phyloP scores from a whole-genome alignment of 331 rosid genomes.

The Prunus yedoensis region DNA sequence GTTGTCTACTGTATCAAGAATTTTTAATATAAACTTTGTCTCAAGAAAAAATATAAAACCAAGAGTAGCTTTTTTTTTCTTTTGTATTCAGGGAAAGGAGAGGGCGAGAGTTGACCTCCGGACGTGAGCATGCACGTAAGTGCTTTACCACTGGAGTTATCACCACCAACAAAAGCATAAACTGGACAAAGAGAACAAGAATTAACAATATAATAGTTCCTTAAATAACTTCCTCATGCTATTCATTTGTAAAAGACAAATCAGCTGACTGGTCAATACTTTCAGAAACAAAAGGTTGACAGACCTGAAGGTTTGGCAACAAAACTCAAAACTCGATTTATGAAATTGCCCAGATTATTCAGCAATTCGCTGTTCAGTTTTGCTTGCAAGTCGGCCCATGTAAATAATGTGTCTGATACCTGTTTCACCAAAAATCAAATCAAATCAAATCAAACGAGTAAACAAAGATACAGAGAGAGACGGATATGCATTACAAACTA shows the following conservation, averaged over 20 bases:
- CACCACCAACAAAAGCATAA: background rate
- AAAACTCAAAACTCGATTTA: constrained; percentile 92
- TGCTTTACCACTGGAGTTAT: background rate
- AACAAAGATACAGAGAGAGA: background rate
- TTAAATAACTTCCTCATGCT: constrained; percentile 5
- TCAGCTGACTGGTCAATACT: constrained; percentile 20
- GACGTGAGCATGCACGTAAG: background rate
- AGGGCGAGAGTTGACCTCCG: background rate
- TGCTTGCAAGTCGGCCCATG: constrained; percentile 94
- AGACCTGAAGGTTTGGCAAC: constrained; percentile 94
- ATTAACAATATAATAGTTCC: background rate
- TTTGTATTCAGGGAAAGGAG: background rate
- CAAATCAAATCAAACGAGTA: constrained; percentile 25
- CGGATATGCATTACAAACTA: background rate
- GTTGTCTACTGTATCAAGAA: background rate
- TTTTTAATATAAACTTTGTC: background rate
- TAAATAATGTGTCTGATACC: constrained; percentile 90
- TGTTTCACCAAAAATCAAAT: constrained; percentile 23
- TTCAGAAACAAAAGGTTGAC: constrained; percentile 32
- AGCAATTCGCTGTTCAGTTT: constrained; percentile 83
- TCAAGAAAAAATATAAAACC: background rate
- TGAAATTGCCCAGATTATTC: constrained; percentile 90
- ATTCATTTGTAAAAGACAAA: constrained; percentile 21
- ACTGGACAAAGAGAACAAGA: background rate
- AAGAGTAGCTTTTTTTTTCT: background rate